These are phyloP conservation scores for Chenopodium suecicum DNA, from an alignment of 148 eudicot species.

Conservation along the genomic window DNA sequence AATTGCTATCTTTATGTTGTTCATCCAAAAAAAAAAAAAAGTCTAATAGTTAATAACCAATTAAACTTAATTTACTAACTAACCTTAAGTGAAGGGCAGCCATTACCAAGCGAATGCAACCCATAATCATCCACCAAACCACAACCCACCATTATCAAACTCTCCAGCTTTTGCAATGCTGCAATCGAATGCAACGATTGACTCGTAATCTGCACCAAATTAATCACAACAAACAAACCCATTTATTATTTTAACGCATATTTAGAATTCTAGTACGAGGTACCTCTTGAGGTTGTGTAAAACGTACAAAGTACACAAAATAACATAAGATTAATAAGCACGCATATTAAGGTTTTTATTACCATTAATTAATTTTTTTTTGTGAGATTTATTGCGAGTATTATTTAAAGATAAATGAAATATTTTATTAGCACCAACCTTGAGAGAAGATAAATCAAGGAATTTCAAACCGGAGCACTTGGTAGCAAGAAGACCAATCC, in stretches of 20 bases:
- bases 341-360: background rate
- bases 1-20: no score
- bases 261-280: no score
- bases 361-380: background rate
- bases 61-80: slow-evolving; percentile 23
- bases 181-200: slow-evolving; percentile 52
- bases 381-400: no score
- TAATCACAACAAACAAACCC: background rate
- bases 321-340: no score
- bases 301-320: no score
- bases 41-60: no score
- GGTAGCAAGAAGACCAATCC: slow-evolving; percentile 57
- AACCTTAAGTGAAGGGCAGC: slow-evolving; percentile 84
- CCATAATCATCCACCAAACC: slow-evolving; percentile 59
- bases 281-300: no score
- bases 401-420: no score
- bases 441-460: slow-evolving; percentile 65
- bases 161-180: slow-evolving; percentile 50
- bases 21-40: no score
- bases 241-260: no score
- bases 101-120: slow-evolving; percentile 50
- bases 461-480: slow-evolving; percentile 49
- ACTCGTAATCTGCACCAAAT: slow-evolving; percentile 44
- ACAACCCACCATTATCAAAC: slow-evolving; percentile 64
- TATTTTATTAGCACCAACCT: slow-evolving; percentile 31